Evolutionary conservation across 2,329 filamentous ascomycete genomes (phyloP).

Genomic region (Colletotrichum shisoi): DNA sequence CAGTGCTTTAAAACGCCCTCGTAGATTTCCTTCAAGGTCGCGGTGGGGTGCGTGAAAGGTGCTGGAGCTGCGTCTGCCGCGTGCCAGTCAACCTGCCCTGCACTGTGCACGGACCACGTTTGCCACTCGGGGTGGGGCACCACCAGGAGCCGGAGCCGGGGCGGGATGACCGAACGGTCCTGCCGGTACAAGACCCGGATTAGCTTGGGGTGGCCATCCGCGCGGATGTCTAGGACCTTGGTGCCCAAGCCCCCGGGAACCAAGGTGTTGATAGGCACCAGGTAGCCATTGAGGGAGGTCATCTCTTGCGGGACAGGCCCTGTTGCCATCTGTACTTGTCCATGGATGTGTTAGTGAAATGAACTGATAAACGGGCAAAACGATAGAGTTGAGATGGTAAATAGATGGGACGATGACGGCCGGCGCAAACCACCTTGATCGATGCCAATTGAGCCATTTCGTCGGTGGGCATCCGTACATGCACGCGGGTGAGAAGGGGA

Average conservation of each 20-base stretch:
- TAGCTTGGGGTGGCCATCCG: background rate
- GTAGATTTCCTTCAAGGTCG: conserved; percentile 27
- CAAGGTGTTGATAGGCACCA: background rate
- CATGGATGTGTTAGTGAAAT: background rate
- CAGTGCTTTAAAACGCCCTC: conserved; percentile 6
- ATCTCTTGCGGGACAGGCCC: background rate
- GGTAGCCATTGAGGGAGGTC: background rate
- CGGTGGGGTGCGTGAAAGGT: conserved; percentile 18
- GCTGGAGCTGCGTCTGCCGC: conserved; percentile 7
- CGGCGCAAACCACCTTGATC: background rate
- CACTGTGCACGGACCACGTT: conserved; percentile 25
- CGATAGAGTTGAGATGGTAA: no score
- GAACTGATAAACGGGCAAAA: no score
- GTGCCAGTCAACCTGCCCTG: conserved; percentile 11
- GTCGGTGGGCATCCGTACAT: background rate
- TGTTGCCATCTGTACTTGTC: background rate
- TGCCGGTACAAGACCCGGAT: conserved; percentile 13
- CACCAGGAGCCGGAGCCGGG: conserved; percentile 24
- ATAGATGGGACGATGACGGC: background rate
- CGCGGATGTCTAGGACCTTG: background rate
- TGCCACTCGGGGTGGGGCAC: conserved; percentile 10
- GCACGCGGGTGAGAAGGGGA: background rate
- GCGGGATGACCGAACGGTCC: conserved; percentile 1
- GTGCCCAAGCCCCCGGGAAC: background rate
- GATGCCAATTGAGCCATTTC: background rate